Percentiles rank a stretch among this genome's conserved stretches.
phyloP scores from a whole-genome alignment of 176 grass and related monocot species.

The Carex cristatella region DNA sequence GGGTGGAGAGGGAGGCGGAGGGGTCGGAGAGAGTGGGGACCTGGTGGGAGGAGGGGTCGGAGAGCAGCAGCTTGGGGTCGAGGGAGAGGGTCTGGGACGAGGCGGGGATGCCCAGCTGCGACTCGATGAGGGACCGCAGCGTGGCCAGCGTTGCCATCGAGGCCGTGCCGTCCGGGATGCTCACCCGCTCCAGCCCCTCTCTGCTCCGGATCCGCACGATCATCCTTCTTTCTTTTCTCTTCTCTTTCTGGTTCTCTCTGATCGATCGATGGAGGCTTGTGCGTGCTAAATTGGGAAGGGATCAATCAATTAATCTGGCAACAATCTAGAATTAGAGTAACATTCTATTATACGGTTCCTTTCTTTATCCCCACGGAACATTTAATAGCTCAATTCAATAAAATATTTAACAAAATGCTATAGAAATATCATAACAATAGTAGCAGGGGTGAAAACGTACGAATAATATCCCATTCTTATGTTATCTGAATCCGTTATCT shows the following conservation, averaged over 20 bases:
- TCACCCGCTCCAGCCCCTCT: conserved; percentile 70
- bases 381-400: no score
- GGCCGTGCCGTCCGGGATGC: conserved; percentile 30
- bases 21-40: conserved; percentile 24
- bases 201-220: conserved; percentile 81
- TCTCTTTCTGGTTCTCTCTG: not conserved
- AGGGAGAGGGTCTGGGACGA: conserved; percentile 56
- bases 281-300: no score
- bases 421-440: no score
- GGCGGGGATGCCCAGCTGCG: conserved; percentile 47
- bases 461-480: no score
- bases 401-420: no score
- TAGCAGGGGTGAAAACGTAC: no score
- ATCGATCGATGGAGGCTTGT: no score
- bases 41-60: not conserved
- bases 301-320: no score
- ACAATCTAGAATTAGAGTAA: no score
- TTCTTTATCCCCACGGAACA: no score
- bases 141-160: conserved; percentile 46
- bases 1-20: conserved; percentile 31
- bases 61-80: conserved; percentile 41
- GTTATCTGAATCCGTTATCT: no score
- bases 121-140: conserved; percentile 52
- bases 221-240: not conserved
- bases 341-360: no score